Percentiles rank a stretch among this genome's conserved stretches.
Evolutionary conservation across 257 asterid genomes (phyloP).

Genomic region (Solanum medicagineum): DNA sequence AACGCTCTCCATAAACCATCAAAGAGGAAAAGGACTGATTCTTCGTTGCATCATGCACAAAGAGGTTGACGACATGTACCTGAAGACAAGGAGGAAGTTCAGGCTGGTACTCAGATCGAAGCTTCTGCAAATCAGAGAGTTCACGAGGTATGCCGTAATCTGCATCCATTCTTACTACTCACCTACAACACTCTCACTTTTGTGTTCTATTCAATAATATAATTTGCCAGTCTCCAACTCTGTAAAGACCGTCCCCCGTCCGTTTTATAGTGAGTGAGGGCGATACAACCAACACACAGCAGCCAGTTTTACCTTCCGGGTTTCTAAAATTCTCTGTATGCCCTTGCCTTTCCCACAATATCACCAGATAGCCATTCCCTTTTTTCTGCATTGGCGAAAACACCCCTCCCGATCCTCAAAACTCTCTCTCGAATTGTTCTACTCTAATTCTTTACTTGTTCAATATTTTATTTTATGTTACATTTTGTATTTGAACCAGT

Average conservation of each 20-base stretch:
- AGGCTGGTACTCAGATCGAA: conserved; percentile 60
- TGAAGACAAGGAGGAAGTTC: conserved; percentile 89
- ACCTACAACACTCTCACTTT: not conserved
- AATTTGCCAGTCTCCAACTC: not conserved
- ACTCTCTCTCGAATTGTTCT: not conserved
- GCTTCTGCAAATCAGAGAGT: conserved; percentile 81
- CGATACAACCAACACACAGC: conserved; percentile 6
- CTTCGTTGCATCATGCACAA: too few species aligned
- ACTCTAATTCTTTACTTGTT: not conserved
- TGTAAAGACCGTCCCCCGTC: not conserved
- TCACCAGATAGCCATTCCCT: not conserved
- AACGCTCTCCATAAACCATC: not conserved
- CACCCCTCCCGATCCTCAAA: not conserved
- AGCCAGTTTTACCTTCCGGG: not conserved
- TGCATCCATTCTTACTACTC: conserved; percentile 42
- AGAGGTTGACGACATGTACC: not conserved
- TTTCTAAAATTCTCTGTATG: not conserved
- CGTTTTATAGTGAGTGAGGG: not conserved
- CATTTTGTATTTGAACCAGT: not conserved
- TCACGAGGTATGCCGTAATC: conserved; percentile 68
- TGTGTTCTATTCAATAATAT: not conserved
- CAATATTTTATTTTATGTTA: not conserved
- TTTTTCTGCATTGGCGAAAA: not conserved
- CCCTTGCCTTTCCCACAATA: not conserved
- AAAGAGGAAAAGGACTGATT: not conserved